Base-by-base conservation (phyloP, 768 basidiomycete genomes). In the Serendipita vermifera region DNA sequence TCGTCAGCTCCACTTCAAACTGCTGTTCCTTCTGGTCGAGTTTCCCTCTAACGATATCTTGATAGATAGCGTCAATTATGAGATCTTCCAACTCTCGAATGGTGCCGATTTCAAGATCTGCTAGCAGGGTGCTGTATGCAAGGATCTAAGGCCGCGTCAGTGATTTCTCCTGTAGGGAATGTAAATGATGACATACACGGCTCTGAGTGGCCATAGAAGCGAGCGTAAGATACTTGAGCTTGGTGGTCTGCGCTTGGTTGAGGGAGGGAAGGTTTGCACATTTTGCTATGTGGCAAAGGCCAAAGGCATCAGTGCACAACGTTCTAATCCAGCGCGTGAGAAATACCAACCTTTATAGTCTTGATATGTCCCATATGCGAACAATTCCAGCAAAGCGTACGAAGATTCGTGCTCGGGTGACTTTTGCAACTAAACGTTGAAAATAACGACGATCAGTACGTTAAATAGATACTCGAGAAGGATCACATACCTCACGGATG, bases 41-140 rank as follows among this genome's bases (percentile, higher is more conserved):
- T 65, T 88, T 91, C 7, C 91, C 94, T 51, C 81, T 81, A 33
- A 99, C 75, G 35, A 96, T 73, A 66, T 89, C 86, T 36, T 87
- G 80, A 70, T 97, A 98, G 68, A 97, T 92, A 9, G 87, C 87
- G 64, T 97, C 92, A 67, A 99, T 98, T 65, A 98, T 87, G 60
- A 97, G 80, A 69, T 97, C 93, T 68, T 99, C 94, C 2, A 99
- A 81, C 57, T 87, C 87, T 55, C 93, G 83, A 57, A 93, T 80
- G 3, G 79, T 82, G 2, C 81, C 74, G 68, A 94, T 76, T 48
- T 88, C 78, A 17, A 99, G 77, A 2, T 77, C 72, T 53, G 77
- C 65, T 5, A 88, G 77, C 1, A 98, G 77, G 33, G 76, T 70
- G 7, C 80, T 67, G 68, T 98, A 98, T 0, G 89, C 81, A 2